Evolutionary conservation across 768 basidiomycete species (phyloP).

Genomic region (Serendipita vermifera): DNA sequence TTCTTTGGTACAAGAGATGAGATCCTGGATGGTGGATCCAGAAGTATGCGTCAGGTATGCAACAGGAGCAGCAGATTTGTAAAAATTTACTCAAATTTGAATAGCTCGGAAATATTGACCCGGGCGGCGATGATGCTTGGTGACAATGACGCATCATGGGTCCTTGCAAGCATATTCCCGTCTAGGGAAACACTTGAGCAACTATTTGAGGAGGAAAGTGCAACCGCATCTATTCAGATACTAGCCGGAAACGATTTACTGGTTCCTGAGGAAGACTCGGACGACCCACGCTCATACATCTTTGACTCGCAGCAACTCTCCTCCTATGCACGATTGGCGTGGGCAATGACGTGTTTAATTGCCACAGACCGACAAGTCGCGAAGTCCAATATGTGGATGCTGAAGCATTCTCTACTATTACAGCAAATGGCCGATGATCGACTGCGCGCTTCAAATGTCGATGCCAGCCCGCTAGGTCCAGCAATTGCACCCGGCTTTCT

Average conservation of each 20-base stretch:
- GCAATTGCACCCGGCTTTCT: too few relatives aligned
- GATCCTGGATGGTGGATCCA: not conserved
- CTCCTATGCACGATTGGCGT: constrained; percentile 48
- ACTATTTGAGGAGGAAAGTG: constrained; percentile 26
- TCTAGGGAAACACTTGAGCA: constrained; percentile 32
- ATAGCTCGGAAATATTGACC: not conserved
- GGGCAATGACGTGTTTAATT: constrained; percentile 44
- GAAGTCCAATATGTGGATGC: constrained; percentile 45
- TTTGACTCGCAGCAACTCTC: constrained; percentile 42
- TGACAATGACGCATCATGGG: not conserved
- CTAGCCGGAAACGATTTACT: constrained; percentile 25
- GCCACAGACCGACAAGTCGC: constrained; percentile 47
- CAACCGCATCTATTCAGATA: constrained; percentile 24
- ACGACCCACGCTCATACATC: not conserved
- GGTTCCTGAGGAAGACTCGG: not conserved
- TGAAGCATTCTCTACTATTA: constrained; percentile 60
- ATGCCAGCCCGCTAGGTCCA: too few relatives aligned
- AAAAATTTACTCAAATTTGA: not conserved
- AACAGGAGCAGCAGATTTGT: too few relatives aligned
- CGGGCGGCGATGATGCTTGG: not conserved
- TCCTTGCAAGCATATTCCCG: constrained; percentile 42
- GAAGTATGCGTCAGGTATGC: not conserved
- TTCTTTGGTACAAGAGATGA: not conserved
- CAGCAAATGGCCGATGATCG: constrained; percentile 31
- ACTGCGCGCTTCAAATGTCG: constrained; percentile 13